Conservation (phyloP, 1,284 basidiomycete species). For the Schizophyllum amplum region DNA sequence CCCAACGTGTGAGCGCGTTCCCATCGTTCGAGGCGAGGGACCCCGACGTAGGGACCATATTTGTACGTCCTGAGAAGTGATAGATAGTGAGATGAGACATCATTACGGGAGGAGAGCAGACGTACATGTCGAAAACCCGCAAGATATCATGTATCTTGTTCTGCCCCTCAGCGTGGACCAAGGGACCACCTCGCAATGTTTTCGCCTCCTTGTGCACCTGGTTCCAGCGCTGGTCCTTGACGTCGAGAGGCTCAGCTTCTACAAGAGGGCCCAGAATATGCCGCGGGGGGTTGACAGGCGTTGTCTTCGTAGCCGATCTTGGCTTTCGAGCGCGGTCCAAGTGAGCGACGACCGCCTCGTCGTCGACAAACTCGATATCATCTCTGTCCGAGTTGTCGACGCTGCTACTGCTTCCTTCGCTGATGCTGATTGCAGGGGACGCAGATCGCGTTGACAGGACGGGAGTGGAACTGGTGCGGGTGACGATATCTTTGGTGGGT, state of each 20-base stretch:
- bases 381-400: background rate
- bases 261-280: too few species aligned
- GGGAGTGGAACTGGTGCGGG: background rate
- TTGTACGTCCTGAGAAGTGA: slow-evolving; percentile 50
- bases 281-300: too few species aligned
- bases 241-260: background rate
- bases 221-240: slow-evolving; percentile 10
- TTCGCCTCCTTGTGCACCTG: slow-evolving; percentile 11
- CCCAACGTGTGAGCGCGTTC: slow-evolving; percentile 77
- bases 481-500: background rate
- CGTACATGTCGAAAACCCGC: slow-evolving; percentile 72
- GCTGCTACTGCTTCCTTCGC: background rate
- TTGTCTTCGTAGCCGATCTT: too few species aligned
- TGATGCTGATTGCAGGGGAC: background rate
- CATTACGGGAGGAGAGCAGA: slow-evolving; percentile 8
- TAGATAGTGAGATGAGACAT: slow-evolving; percentile 1
- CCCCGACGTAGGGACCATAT: slow-evolving; percentile 82
- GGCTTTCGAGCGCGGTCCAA: too few species aligned
- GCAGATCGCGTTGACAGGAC: background rate
- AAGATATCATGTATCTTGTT: slow-evolving; percentile 65
- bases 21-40: slow-evolving; percentile 83
- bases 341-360: background rate
- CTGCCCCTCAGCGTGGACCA: slow-evolving; percentile 58
- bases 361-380: background rate
- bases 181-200: background rate